Conservation (phyloP, 805 yeast genomes). For the Pichia californica region DNA sequence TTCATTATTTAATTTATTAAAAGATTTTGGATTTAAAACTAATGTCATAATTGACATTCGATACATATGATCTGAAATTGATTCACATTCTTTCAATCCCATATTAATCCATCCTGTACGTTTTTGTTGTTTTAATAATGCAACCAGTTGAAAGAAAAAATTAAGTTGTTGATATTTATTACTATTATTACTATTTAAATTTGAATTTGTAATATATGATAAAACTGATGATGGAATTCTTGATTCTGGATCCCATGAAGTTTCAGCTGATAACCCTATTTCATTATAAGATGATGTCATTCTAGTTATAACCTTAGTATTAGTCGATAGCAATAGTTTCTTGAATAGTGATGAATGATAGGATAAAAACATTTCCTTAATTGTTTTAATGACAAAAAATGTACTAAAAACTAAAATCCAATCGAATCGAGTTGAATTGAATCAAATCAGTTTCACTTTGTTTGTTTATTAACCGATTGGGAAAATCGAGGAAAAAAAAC, state of each 20-base stretch:
- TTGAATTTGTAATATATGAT: constrained; percentile 20
- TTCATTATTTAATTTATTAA: constrained; percentile 12
- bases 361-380: too few species aligned
- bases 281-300: not conserved
- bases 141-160: constrained; percentile 50
- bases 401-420: too few species aligned
- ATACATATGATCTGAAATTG: constrained; percentile 93
- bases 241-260: constrained; percentile 39
- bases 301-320: not conserved
- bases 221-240: constrained; percentile 35
- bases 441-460: too few species aligned
- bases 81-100: constrained; percentile 49
- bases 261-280: constrained; percentile 1
- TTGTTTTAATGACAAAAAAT: too few species aligned
- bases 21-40: constrained; percentile 24
- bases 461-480: too few species aligned
- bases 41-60: constrained; percentile 82
- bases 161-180: constrained; percentile 24
- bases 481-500: too few species aligned
- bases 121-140: constrained; percentile 66
- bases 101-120: constrained; percentile 95
- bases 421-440: too few species aligned
- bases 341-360: too few species aligned
- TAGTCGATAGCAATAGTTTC: too few species aligned
- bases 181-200: not conserved